phyloP scores from a whole-genome alignment of 2,329 filamentous ascomycete species.

The Penicillium brevicompactum region DNA sequence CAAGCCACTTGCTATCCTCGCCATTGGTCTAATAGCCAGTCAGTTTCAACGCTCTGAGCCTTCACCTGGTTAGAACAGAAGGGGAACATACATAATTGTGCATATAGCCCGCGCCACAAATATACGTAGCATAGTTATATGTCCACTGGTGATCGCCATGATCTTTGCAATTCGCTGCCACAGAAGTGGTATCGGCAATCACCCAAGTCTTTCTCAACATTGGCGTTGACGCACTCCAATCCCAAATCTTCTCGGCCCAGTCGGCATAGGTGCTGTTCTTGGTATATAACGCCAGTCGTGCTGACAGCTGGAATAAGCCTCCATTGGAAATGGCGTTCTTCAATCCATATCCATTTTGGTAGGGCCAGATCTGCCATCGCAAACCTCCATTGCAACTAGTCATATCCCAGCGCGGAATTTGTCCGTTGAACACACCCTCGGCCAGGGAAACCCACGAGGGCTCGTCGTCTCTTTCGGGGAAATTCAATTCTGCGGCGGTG shows the following conservation, averaged over 20 bases:
- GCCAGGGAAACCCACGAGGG: constrained; percentile 54
- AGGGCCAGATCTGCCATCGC: constrained; percentile 76
- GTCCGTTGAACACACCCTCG: constrained; percentile 69
- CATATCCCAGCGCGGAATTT: constrained; percentile 68
- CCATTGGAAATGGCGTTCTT: constrained; percentile 80
- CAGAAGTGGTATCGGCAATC: constrained; percentile 64
- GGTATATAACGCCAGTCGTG: constrained; percentile 67
- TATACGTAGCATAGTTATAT: constrained; percentile 63
- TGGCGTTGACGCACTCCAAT: constrained; percentile 58
- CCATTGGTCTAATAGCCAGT: constrained; percentile 47
- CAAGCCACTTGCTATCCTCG: constrained; percentile 53
- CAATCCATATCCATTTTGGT: constrained; percentile 76
- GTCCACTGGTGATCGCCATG: constrained; percentile 66
- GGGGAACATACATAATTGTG: constrained; percentile 54
- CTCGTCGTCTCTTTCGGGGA: constrained; percentile 56
- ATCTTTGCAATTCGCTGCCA: constrained; percentile 60
- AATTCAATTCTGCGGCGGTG: constrained; percentile 64
- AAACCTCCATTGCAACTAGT: constrained; percentile 68
- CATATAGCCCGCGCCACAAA: constrained; percentile 64
- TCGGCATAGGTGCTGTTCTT: constrained; percentile 65
- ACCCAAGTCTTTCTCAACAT: constrained; percentile 63
- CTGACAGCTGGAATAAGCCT: constrained; percentile 75
- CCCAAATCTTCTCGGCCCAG: constrained; percentile 61
- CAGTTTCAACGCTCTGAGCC: constrained; percentile 28
- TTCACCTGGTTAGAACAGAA: not conserved